Base-by-base conservation (phyloP, 129 eudicot species). In the Mikania micrantha region DNA sequence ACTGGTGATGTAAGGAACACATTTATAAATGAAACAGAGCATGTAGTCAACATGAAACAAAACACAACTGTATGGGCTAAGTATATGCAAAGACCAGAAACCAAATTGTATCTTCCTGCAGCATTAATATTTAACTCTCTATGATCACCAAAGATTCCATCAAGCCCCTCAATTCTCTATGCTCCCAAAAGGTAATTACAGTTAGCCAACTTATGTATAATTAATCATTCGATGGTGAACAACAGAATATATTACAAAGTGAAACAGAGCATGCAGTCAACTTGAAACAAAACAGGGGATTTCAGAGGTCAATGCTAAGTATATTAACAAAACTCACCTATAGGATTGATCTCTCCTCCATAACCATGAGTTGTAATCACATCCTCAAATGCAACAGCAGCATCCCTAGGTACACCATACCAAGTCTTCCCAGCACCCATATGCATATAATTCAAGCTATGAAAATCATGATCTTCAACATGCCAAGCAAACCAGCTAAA, bases 401-500 rank as follows among this genome's bases (percentile, higher is more conserved):
- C 98, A 52, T 86, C 96, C 52, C 69, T 70, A 0, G 96, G 96
- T 69, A 93, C 98, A n/a, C 98, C 98, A 67, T 93, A 93, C 98
- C 96, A 93, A 11, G 98, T 93, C 83, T 93, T 93, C 28, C 88
- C 87, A 5, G 95, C 85, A 29, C 98, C 98, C 77, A 75, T 48
- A 70, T 93, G 99, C 92, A 93, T 62, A 72, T 88, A 93, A 75
- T 93, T 93, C 87, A 93, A 79, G 76, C 99, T 93, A 75, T 93
- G 99, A 72, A 93, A 74, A 74, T 93, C 99, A 71, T 93, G 99
- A 78, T 93, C 99, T 72, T 93, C 99, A 41, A 86, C 99, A 72
- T 93, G 99, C 99, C 99, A 93, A 75, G 96, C 99, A 74, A 89
- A 93, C 99, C 99, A 93, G 49, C 99, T 93, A 77, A 93, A 89